Percentiles rank a stretch among this genome's conserved stretches.
Evolutionary conservation across 306 rosid species (phyloP).

Genomic region (Coriaria nepalensis): DNA sequence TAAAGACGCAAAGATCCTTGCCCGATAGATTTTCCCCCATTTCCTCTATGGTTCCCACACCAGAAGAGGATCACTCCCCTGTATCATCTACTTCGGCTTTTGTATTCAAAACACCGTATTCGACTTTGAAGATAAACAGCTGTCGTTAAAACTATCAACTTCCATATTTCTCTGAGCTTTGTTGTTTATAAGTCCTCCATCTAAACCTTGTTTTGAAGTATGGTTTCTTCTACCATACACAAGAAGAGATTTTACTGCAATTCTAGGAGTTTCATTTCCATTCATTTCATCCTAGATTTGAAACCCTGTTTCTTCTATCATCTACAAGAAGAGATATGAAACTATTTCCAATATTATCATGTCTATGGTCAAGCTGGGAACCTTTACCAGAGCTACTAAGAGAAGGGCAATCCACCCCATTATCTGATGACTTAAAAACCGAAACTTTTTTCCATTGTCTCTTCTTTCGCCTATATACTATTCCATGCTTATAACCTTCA

Average conservation of each 20-base stretch:
- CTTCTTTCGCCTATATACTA: constrained; percentile 68
- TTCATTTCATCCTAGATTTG: constrained; percentile 17
- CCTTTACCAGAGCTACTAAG: constrained; percentile 31
- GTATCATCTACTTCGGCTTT: constrained; percentile 53
- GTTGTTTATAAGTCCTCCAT: constrained; percentile 24
- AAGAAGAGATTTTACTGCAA: constrained; percentile 14
- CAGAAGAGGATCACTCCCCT: constrained; percentile 81
- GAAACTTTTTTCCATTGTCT: constrained; percentile 17
- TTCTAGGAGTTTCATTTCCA: constrained; percentile 24
- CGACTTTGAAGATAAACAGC: constrained; percentile 88
- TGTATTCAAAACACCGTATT: constrained; percentile 37
- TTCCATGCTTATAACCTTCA: constrained; percentile 25
- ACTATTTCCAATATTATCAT: constrained; percentile 22
- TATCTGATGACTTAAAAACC: constrained; percentile 14
- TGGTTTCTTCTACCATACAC: constrained; percentile 12
- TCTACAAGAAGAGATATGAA: constrained; percentile 15
- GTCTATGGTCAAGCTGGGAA: constrained; percentile 28
- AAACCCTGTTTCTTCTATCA: not conserved
- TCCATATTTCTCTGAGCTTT: constrained; percentile 30
- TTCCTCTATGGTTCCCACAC: constrained; percentile 37
- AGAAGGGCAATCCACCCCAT: constrained; percentile 27
- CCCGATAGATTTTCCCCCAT: constrained; percentile 36
- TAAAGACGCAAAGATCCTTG: constrained; percentile 60
- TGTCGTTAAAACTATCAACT: constrained; percentile 54
- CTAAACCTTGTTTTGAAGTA: constrained; percentile 17